These are phyloP conservation scores for Gossypium schwendimanii DNA, from an alignment of 441 rosid species.

Conservation along the genomic window DNA sequence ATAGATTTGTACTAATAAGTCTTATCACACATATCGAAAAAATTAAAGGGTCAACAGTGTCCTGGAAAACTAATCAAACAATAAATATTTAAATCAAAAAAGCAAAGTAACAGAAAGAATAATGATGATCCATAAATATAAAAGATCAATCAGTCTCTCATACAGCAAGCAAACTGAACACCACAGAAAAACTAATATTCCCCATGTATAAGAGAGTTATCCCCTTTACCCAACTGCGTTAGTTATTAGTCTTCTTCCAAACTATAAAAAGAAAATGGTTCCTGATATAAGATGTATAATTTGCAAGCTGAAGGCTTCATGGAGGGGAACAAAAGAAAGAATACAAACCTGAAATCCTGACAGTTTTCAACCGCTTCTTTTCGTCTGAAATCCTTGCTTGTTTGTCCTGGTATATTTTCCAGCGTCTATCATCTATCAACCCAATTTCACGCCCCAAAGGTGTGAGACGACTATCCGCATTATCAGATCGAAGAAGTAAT, in stretches of 20 bases:
- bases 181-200: background rate
- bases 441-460: constrained; percentile 90
- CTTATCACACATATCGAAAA: background rate
- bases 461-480: constrained; percentile 96
- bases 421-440: constrained; percentile 82
- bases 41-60: background rate
- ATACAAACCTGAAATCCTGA: constrained; percentile 69
- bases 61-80: background rate
- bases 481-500: constrained; percentile 86
- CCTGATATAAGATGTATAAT: background rate
- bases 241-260: background rate
- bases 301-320: background rate
- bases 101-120: background rate
- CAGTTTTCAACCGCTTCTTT: constrained; percentile 66
- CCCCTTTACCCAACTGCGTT: background rate
- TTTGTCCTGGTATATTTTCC: constrained; percentile 83
- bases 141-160: background rate
- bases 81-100: background rate
- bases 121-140: background rate
- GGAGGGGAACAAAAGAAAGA: background rate
- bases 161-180: background rate
- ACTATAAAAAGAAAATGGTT: background rate
- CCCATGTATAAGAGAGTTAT: background rate
- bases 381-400: constrained; percentile 77
- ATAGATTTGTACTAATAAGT: background rate